Conservation (phyloP, 345 rosid species). For the Hypericum perforatum region DNA sequence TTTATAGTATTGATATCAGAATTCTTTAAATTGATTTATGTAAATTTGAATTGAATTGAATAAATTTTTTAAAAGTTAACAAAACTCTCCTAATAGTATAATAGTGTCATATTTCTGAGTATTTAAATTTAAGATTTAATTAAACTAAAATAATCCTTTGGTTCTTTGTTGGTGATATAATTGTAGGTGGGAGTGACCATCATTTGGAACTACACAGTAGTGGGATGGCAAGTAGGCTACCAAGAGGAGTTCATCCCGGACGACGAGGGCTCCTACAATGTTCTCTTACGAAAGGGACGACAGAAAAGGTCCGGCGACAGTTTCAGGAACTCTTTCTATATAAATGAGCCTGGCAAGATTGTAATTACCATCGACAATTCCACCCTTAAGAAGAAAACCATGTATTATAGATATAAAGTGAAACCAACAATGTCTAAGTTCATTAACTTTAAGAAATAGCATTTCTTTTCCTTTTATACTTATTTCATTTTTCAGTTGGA, state of each 20-base stretch:
- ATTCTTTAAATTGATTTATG: no score
- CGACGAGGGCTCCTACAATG: slow-evolving; percentile 50
- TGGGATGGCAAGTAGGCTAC: slow-evolving; percentile 42
- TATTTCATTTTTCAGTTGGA: no score
- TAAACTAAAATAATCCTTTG: not conserved
- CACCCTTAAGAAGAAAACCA: slow-evolving; percentile 32
- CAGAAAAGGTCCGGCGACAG: slow-evolving; percentile 27
- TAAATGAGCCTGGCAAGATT: slow-evolving; percentile 47
- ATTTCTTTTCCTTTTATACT: no score
- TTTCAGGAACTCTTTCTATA: slow-evolving; percentile 39
- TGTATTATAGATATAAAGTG: slow-evolving; percentile 36
- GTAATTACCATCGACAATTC: slow-evolving; percentile 34
- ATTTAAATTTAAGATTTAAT: no score
- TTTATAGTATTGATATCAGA: no score
- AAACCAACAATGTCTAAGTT: slow-evolving; percentile 34
- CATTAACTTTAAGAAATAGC: not conserved
- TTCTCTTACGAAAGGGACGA: slow-evolving; percentile 19
- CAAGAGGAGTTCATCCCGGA: slow-evolving; percentile 55
- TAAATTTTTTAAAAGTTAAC: no score
- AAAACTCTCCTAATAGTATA: no score
- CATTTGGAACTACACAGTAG: slow-evolving; percentile 40
- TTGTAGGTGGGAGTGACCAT: slow-evolving; percentile 38
- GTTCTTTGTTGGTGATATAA: not conserved
- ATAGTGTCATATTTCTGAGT: no score
- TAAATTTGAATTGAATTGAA: no score